phyloP scores from a whole-genome alignment of 208 protist species.

The Leishmania gerbilli region DNA sequence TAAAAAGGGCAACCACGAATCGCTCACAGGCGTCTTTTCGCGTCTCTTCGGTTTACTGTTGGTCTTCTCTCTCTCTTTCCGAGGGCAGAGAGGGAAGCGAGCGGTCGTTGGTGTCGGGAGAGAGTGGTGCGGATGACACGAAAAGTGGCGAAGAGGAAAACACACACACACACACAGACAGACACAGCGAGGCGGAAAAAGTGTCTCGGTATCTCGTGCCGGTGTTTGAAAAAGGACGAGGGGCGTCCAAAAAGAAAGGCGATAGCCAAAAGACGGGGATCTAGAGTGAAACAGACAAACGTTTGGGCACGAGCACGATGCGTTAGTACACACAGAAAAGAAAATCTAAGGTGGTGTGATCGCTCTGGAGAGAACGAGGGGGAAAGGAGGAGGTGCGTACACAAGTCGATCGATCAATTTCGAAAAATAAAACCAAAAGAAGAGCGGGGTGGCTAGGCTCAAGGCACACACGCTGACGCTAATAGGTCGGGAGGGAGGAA shows the following conservation, averaged over 20 bases:
- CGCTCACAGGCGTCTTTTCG: neutral
- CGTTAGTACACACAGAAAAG: neutral
- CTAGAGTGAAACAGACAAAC: neutral
- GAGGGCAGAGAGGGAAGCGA: neutral
- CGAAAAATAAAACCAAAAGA: neutral
- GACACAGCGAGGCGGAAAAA: neutral
- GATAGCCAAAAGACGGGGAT: neutral
- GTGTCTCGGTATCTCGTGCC: neutral
- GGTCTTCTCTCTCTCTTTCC: neutral
- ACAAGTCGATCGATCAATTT: neutral
- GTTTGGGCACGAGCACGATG: neutral
- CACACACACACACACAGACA: too few species aligned
- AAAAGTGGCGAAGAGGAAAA: neutral
- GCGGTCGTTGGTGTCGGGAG: neutral
- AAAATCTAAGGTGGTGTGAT: neutral
- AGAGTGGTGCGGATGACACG: neutral
- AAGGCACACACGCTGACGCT: neutral
- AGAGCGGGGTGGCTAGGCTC: neutral
- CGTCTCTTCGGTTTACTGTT: neutral
- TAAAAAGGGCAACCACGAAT: neutral
- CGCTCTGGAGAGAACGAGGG: neutral
- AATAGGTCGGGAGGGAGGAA: neutral
- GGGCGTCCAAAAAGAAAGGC: neutral
- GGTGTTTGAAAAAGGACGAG: neutral
- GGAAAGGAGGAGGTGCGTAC: neutral